phyloP scores from a whole-genome alignment of 2,329 filamentous ascomycete genomes.

The Trichoderma sp. region DNA sequence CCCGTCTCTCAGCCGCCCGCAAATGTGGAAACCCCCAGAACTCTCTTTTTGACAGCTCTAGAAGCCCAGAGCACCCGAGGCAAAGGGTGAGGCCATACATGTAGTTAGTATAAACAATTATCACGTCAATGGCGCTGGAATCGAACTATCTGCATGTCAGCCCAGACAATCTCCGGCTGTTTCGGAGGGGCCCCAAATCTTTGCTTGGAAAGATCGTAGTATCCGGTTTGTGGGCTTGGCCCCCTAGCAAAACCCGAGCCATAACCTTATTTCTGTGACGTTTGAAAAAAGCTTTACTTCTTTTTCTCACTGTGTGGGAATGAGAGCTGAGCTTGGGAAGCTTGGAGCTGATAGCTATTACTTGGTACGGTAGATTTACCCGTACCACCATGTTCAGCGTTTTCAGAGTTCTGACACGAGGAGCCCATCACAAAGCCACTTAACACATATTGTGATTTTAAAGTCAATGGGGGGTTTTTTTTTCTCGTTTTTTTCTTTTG shows the following conservation, averaged over 20 bases:
- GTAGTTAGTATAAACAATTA: neutral
- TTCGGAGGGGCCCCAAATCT: neutral
- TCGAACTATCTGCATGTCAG: constrained; percentile 15
- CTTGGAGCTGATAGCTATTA: neutral
- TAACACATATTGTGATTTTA: neutral
- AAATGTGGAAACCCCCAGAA: neutral
- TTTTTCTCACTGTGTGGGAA: constrained; percentile 12
- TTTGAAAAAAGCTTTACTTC: neutral
- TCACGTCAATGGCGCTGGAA: constrained; percentile 21
- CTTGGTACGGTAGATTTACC: neutral
- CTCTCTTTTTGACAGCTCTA: neutral
- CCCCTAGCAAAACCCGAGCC: neutral
- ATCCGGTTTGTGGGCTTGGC: neutral
- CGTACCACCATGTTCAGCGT: neutral
- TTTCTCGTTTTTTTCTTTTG: neutral
- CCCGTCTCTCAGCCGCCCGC: neutral
- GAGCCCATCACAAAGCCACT: neutral
- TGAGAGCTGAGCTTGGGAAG: constrained; percentile 8
- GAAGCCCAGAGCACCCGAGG: neutral
- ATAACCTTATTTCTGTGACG: neutral
- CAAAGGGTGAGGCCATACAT: neutral
- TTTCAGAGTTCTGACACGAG: constrained; percentile 4
- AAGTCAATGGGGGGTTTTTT: neutral
- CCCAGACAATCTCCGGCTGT: constrained; percentile 1
- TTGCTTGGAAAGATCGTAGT: neutral